phyloP scores from a whole-genome alignment of 805 yeast genomes.

The Kodamaea hsintzibuensis region DNA sequence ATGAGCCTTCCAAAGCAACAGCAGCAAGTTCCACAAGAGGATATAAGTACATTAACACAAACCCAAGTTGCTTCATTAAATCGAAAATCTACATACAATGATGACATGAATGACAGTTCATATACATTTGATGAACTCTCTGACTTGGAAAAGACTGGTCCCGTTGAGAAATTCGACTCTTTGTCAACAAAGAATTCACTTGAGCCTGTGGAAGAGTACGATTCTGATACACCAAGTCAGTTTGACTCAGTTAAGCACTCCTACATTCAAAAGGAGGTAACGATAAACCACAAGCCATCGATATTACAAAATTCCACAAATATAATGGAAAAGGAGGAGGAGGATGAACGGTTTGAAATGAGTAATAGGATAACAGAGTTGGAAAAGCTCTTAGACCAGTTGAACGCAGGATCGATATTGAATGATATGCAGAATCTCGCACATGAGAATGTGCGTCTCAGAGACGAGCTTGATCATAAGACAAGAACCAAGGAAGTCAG shows the following conservation, averaged over 20 bases:
- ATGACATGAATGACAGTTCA: constrained; percentile 19
- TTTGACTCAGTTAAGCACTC: constrained; percentile 5
- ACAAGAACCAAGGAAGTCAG: constrained; percentile 11
- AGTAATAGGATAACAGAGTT: constrained; percentile 12
- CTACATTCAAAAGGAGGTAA: constrained; percentile 2
- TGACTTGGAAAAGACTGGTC: constrained; percentile 12
- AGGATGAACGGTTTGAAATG: constrained; percentile 2
- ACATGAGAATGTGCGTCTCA: constrained; percentile 15
- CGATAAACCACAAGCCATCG: constrained; percentile 12
- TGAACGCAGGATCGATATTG: constrained; percentile 10
- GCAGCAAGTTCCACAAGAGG: background rate
- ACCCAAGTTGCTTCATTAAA: constrained; percentile 4
- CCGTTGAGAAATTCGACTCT: constrained; percentile 2
- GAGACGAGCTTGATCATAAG: constrained; percentile 11
- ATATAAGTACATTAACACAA: background rate
- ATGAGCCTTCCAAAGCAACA: background rate
- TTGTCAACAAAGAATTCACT: constrained; percentile 1
- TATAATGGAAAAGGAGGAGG: constrained; percentile 6
- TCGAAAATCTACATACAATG: constrained; percentile 2
- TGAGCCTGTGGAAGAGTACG: background rate
- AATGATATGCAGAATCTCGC: constrained; percentile 17
- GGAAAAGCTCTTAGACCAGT: constrained; percentile 17
- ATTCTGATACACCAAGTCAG: constrained; percentile 1
- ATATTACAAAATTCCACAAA: constrained; percentile 12
- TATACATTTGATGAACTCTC: constrained; percentile 36